Evolutionary conservation across 1,284 basidiomycete genomes (phyloP), one percentile per base, ranked within the genome.

Genomic region (Ceratobasidium sp.): DNA sequence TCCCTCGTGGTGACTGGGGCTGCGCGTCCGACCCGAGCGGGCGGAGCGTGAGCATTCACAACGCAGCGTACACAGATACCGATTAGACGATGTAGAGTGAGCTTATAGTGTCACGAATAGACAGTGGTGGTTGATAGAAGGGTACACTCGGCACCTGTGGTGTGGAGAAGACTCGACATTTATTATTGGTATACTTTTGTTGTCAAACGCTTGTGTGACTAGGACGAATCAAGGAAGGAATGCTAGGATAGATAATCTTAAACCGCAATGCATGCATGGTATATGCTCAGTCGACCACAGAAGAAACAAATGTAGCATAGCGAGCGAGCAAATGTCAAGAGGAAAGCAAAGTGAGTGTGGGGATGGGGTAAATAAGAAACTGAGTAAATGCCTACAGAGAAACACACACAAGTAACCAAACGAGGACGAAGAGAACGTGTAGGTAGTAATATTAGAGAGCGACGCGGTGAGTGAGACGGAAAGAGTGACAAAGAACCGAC

Each of bases 1-100:
- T 97, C 83, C 96, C 95, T 57, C 91, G 96, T 81, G 94, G 93
- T 70, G 97, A 99, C 84, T 99, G 97, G 97, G 97, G 97, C 76
- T 98, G 98, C 83, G 89, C 94, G 3, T 86, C 94, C 41, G 98
- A 99, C 85, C 98, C 98, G 48, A 97, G 95, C 80, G 98, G 98
- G 60, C 89, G 98, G 77, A 95, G 94, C 80, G 97, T 99, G 83
- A 93, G 91, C 84, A 99, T 99, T 81, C 97, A 99, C 88, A 96
- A 94, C 82, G 92, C 95, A 48, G 97, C 97, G 33, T 99, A 99
- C 82, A 79, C 81, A 57, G 79, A 74, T 27, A 71, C 67, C 55
- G 59, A 71, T 46, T 60, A 74, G 69, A 69, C 66, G 27, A 64
- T 20, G 38, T 64, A 41, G 41, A 44, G 41, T 44, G 3, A 48